Conservation (phyloP, 192 early-diverging fungal genomes). For the Entomortierella beljakovae region DNA sequence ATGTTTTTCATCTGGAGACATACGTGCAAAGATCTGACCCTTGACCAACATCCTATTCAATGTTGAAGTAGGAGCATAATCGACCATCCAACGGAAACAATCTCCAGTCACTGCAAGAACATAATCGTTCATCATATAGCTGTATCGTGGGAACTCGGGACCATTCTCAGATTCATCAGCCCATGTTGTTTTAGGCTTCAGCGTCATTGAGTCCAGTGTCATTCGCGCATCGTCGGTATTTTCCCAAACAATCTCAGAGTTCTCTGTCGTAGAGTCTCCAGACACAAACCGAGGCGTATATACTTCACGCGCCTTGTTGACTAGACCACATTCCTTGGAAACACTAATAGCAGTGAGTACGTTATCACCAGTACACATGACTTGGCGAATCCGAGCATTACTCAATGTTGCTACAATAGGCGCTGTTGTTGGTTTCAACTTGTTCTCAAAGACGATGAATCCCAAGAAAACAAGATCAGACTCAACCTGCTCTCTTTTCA, state of each 20-base stretch:
- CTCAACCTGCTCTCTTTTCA: conserved; percentile 90
- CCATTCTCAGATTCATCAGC: conserved; percentile 23
- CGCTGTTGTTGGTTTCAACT: conserved; percentile 89
- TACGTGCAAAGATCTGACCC: conserved; percentile 93
- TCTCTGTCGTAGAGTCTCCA: conserved; percentile 59
- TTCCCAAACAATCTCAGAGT: conserved; percentile 80
- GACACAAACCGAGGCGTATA: conserved; percentile 82
- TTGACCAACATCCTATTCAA: conserved; percentile 88
- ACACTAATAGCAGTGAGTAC: conserved; percentile 96
- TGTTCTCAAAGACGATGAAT: conserved; percentile 99
- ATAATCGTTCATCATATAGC: conserved; percentile 69
- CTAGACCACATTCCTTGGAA: conserved; percentile 90
- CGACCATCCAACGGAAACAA: conserved; percentile 95
- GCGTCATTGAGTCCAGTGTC: conserved; percentile 55
- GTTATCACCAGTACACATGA: conserved; percentile 99
- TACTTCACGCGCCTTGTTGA: conserved; percentile 77
- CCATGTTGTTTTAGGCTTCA: conserved; percentile 39
- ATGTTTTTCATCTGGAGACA: conserved; percentile 99
- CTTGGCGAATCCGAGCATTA: conserved; percentile 88
- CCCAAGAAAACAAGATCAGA: conserved; percentile 89
- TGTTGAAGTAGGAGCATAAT: conserved; percentile 72
- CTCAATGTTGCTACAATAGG: conserved; percentile 81
- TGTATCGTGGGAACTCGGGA: conserved; percentile 48
- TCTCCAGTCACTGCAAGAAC: conserved; percentile 95
- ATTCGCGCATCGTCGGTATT: conserved; percentile 61